Evolutionary conservation across 75 land plant species (phyloP).

Genomic region (Pinus taeda): DNA sequence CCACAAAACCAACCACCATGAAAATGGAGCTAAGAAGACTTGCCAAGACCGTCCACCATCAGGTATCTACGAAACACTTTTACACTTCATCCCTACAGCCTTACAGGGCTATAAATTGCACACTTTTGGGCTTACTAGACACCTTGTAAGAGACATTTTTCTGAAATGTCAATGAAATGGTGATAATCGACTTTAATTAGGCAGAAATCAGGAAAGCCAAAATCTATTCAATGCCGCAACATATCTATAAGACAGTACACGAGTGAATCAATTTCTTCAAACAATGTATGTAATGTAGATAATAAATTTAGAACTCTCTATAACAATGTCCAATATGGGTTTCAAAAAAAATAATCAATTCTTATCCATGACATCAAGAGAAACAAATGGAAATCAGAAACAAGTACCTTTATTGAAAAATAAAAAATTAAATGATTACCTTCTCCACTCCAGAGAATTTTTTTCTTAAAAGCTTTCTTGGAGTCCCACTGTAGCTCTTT

Average conservation of each 20-base stretch:
- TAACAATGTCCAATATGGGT: background rate
- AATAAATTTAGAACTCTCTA: background rate
- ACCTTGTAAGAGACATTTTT: background rate
- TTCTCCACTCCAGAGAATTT: background rate
- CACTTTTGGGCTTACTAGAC: background rate
- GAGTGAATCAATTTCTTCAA: background rate
- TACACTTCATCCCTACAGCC: too few relatives aligned
- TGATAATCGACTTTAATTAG: background rate
- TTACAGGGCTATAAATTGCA: too few relatives aligned
- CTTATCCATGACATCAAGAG: background rate
- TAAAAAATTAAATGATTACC: background rate
- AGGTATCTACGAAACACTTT: too few relatives aligned
- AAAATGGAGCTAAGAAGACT: too few relatives aligned
- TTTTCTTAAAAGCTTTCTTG: background rate
- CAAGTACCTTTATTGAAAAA: background rate
- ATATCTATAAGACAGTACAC: background rate
- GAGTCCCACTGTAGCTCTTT: background rate
- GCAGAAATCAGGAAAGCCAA: background rate
- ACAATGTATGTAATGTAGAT: background rate
- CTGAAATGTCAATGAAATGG: background rate
- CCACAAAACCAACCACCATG: too few relatives aligned
- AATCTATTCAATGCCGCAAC: background rate
- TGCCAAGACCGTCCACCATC: too few relatives aligned
- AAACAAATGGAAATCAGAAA: background rate
- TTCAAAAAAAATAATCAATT: background rate